Percentiles rank a stretch among this genome's conserved stretches.
phyloP scores from a whole-genome alignment of 2,329 filamentous ascomycete species.

The Fusarium fujikuroi region DNA sequence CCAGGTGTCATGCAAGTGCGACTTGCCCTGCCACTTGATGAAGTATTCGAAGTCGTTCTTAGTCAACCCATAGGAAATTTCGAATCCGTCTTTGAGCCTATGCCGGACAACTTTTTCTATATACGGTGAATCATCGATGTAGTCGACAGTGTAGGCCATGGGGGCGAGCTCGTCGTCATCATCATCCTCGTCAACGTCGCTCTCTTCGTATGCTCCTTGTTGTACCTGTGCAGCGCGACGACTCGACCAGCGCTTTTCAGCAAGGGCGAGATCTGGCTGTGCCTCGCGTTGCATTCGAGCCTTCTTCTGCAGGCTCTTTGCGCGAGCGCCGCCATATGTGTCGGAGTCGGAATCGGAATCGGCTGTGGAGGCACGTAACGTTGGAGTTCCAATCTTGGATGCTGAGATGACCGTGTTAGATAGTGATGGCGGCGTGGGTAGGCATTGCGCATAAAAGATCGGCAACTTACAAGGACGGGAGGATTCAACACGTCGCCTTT shows the following conservation, averaged over 20 bases:
- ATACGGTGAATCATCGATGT: conserved; percentile 82
- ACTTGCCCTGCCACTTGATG: conserved; percentile 97
- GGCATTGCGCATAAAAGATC: background rate
- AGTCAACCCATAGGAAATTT: conserved; percentile 65
- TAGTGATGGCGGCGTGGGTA: conserved; percentile 6
- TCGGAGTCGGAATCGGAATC: conserved; percentile 78
- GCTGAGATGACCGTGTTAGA: conserved; percentile 53
- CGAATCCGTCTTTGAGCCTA: conserved; percentile 75
- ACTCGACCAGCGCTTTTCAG: conserved; percentile 92
- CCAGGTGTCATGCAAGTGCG: conserved; percentile 96
- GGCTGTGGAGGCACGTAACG: conserved; percentile 63
- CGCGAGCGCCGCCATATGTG: conserved; percentile 81
- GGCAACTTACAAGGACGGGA: conserved; percentile 69
- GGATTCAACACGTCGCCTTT: conserved; percentile 74
- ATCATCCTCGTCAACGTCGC: conserved; percentile 71
- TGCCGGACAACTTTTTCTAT: conserved; percentile 94
- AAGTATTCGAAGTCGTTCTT: conserved; percentile 87
- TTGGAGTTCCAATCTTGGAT: conserved; percentile 69
- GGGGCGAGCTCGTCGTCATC: conserved; percentile 69
- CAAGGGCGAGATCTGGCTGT: conserved; percentile 72
- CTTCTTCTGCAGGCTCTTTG: conserved; percentile 77
- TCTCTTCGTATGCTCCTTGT: conserved; percentile 72
- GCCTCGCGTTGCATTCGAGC: conserved; percentile 78
- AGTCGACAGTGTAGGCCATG: conserved; percentile 74
- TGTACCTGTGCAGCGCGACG: conserved; percentile 81